Conservation (phyloP, 148 eudicot species). For the Oxyria digyna region DNA sequence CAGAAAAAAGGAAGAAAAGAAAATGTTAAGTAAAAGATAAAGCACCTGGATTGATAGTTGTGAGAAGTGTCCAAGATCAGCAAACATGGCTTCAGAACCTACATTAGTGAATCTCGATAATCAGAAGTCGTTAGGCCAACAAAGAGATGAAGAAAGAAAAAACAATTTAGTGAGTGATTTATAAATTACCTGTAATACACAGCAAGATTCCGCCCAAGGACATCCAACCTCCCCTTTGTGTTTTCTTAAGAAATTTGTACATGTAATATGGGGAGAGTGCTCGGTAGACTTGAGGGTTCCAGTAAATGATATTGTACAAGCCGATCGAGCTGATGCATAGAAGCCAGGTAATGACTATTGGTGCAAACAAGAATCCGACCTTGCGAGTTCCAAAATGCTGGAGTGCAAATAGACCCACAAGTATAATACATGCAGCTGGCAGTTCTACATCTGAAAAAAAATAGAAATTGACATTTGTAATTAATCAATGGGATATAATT, state of each 20-base stretch:
- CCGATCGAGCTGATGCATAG: slow-evolving; percentile 55
- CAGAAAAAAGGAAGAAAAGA: too few relatives aligned
- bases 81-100: slow-evolving; percentile 85
- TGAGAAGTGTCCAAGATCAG: slow-evolving; percentile 71
- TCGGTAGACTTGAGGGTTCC: slow-evolving; percentile 61
- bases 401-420: slow-evolving; percentile 59
- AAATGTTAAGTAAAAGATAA: background rate
- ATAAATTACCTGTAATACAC: slow-evolving; percentile 46
- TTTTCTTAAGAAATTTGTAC: slow-evolving; percentile 57
- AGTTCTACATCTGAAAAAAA: slow-evolving; percentile 55
- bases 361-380: slow-evolving; percentile 68
- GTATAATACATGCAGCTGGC: slow-evolving; percentile 54
- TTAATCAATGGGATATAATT: background rate
- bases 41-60: slow-evolving; percentile 59
- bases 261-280: slow-evolving; percentile 64
- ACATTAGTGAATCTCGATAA: slow-evolving; percentile 8
- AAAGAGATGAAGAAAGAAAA: background rate
- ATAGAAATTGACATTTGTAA: background rate
- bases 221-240: slow-evolving; percentile 56
- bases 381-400: slow-evolving; percentile 75
- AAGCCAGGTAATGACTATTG: slow-evolving; percentile 56
- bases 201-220: slow-evolving; percentile 61
- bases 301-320: slow-evolving; percentile 45
- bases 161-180: background rate
- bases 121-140: background rate